Base-by-base conservation (phyloP, 306 rosid genomes). In the Ormosia emarginata region DNA sequence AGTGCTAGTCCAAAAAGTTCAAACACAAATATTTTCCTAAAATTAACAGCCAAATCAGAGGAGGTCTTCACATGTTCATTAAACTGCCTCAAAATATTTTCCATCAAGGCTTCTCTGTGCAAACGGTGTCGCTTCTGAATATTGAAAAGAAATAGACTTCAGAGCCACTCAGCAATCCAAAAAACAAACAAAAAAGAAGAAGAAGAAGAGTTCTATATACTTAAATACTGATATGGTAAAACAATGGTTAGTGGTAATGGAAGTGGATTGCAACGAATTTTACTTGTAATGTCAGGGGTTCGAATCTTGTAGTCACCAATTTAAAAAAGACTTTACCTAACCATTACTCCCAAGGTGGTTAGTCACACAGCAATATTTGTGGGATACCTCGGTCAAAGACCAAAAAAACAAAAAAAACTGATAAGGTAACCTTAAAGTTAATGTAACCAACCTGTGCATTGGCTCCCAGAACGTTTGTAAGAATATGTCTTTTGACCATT, bases 1-100 rank as follows among this genome's bases (percentile, higher is more conserved):
- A 95, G 34, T 3, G 99, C 84, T 24, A 93, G 44, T 67, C 88
- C 89, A 69, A 93, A 95, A 55, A 95, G 97, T 83, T 95, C 92
- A 4, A 83, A 39, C 74, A 76, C 92, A 53, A 95, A 95, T 49
- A 92, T 74, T 11, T 52, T 50, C 78, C 98, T 89, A 56, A 95
- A 95, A 75, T 93, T 82, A 70, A 90, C 85, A 47, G 91, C 84
- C 74, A 75, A 62, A 56, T 83, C 79, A 17, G 94, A 87, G 79
- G 57, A 75, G 64, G 70, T 68, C 88, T 85, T 85, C 33, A 66
- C 85, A 84, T 75, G 87, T 75, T 90, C 90, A 50, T 50, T 80
- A 13, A 95, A 83, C 64, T 10, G 61, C 62, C 73, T 87, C 4
- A 62, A 81, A 41, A 92, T 74, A 69, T 93, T 93, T 56, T 83